A percentile compares a stretch with the other conserved stretches of the same genome.
These are phyloP conservation scores for Trichomonascaceae sp. DNA, from an alignment of 1,139 yeast genomes.

Conservation along the genomic window DNA sequence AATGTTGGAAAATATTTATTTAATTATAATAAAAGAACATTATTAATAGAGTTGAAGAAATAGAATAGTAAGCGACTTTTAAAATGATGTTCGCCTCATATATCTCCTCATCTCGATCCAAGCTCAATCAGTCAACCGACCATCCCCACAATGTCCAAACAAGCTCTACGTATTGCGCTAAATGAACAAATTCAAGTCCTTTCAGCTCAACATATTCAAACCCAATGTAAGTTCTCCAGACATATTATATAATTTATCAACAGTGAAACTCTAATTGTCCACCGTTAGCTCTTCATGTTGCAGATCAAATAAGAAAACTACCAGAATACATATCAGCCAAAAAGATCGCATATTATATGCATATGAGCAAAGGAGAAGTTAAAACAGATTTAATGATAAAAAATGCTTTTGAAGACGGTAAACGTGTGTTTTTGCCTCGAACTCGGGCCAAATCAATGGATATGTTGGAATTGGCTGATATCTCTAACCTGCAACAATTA, in stretches of 20 bases:
- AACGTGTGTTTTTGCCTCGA: conserved; percentile 34
- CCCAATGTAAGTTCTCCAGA: conserved; percentile 20
- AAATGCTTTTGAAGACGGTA: conserved; percentile 42
- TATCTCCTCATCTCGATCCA: not conserved
- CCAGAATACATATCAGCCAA: conserved; percentile 41
- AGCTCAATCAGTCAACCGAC: no score
- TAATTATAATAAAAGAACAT: not conserved
- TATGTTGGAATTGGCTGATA: conserved; percentile 47
- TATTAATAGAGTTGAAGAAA: no score
- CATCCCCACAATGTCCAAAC: conserved; percentile 3
- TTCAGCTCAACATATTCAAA: conserved; percentile 10
- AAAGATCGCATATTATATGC: conserved; percentile 58
- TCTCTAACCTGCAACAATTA: conserved; percentile 41
- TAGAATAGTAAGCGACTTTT: no score
- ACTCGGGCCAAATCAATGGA: conserved; percentile 20
- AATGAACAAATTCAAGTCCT: conserved; percentile 3
- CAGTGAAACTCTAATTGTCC: no score
- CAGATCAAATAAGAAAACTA: conserved; percentile 31
- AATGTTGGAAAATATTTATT: not conserved
- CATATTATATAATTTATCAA: no score
- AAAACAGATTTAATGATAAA: conserved; percentile 48
- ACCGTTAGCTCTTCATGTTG: conserved; percentile 27
- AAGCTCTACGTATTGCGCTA: conserved; percentile 3
- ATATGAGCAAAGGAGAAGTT: conserved; percentile 59
- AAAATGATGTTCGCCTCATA: not conserved